A percentile compares a stretch with the other conserved stretches of the same genome.
Evolutionary conservation across 495 filamentous ascomycete species (phyloP).

Genomic region (Penicillium antarcticum): DNA sequence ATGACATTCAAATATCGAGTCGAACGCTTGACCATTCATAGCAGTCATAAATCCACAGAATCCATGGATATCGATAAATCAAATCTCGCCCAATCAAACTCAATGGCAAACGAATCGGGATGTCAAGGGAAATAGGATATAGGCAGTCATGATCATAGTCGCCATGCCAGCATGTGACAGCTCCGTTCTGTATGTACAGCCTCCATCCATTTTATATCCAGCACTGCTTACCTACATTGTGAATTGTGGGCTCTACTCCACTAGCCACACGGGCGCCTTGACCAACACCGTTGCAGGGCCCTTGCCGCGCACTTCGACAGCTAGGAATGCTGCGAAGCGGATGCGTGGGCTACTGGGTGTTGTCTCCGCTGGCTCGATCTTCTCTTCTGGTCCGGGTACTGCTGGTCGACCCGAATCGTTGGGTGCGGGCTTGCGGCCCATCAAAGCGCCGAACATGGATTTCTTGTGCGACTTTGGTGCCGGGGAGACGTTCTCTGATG

Average conservation of each 20-base stretch:
- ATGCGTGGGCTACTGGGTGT: constrained; percentile 41
- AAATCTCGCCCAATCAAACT: neutral
- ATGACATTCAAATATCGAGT: neutral
- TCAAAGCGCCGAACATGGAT: constrained; percentile 49
- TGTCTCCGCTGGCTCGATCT: constrained; percentile 9
- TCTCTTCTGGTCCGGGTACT: constrained; percentile 7
- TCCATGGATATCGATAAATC: neutral
- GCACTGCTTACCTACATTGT: neutral
- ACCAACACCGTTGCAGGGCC: constrained; percentile 68
- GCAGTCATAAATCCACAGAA: neutral
- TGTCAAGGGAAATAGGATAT: constrained; percentile 1
- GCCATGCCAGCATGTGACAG: constrained; percentile 12
- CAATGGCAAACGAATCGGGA: constrained; percentile 5
- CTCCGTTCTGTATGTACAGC: constrained; percentile 14
- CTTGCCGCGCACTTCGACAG: constrained; percentile 70
- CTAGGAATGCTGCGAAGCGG: constrained; percentile 80
- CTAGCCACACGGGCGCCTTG: constrained; percentile 86
- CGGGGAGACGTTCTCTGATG: constrained; percentile 26
- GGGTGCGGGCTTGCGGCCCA: constrained; percentile 33
- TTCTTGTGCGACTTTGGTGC: constrained; percentile 16
- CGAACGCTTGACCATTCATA: neutral
- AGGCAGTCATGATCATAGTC: constrained; percentile 11
- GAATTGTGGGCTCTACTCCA: constrained; percentile 30
- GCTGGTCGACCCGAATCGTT: constrained; percentile 7
- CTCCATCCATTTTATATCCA: neutral